These are phyloP conservation scores for Alloascoidea hylecoeti DNA, from an alignment of 805 yeast genomes.

Conservation along the genomic window DNA sequence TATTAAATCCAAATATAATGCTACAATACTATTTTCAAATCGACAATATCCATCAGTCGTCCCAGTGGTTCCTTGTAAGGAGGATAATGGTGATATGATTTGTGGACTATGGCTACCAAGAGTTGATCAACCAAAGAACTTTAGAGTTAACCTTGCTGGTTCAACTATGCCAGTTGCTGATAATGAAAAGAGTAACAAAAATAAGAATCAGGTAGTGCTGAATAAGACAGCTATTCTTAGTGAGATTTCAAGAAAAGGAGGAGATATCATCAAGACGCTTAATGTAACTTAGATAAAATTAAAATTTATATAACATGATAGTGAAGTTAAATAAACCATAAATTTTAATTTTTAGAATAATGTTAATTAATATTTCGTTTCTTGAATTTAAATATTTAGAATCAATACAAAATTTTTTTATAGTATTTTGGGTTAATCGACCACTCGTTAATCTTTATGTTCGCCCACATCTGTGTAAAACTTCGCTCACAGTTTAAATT, in stretches of 20 bases:
- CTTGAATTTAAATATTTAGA: too few relatives aligned
- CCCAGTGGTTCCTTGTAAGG: conserved; percentile 26
- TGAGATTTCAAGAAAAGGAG: conserved; percentile 37
- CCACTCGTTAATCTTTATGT: too few relatives aligned
- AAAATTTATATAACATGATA: too few relatives aligned
- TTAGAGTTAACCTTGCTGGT: conserved; percentile 68
- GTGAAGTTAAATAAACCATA: too few relatives aligned
- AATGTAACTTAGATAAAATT: too few relatives aligned
- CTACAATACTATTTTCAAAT: conserved; percentile 57
- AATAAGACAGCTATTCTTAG: conserved; percentile 61
- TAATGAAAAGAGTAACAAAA: conserved; percentile 16
- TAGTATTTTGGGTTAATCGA: too few relatives aligned
- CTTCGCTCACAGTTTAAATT: too few relatives aligned
- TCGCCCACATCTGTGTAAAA: too few relatives aligned
- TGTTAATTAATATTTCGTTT: too few relatives aligned
- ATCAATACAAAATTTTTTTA: too few relatives aligned
- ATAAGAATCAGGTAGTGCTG: conserved; percentile 34
- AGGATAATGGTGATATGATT: conserved; percentile 46
- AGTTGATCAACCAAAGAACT: conserved; percentile 43
- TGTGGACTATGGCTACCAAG: conserved; percentile 75
- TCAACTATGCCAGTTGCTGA: conserved; percentile 48
- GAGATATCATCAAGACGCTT: background rate
- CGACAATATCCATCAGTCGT: conserved; percentile 26
- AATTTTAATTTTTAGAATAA: too few relatives aligned
- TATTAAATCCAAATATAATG: conserved; percentile 46